These are phyloP conservation scores for Limtongozyma cylindracea DNA, from an alignment of 805 yeast species.

Conservation along the genomic window DNA sequence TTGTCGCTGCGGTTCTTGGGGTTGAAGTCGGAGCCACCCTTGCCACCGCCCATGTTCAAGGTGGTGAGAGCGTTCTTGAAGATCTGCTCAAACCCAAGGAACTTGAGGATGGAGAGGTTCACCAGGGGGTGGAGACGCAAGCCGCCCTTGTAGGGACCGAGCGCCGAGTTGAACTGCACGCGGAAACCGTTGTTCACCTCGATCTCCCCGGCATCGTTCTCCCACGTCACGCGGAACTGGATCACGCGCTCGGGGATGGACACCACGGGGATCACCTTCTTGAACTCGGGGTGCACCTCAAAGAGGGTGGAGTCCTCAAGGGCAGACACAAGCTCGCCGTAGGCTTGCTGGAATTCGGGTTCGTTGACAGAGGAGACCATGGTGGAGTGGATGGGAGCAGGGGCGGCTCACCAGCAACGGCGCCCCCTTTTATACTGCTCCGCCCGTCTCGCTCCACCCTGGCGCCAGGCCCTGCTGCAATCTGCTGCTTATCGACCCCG, in stretches of 20 bases:
- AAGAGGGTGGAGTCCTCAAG: conserved; percentile 81
- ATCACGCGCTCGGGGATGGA: conserved; percentile 90
- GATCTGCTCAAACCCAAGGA: conserved; percentile 94
- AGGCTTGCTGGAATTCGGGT: conserved; percentile 98
- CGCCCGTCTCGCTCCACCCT: too few relatives aligned
- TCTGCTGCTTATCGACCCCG: too few relatives aligned
- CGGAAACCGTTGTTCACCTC: conserved; percentile 96
- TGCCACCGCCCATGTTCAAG: conserved; percentile 96
- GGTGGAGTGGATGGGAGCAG: conserved; percentile 3
- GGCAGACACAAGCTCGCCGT: conserved; percentile 74
- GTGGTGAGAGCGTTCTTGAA: conserved; percentile 97
- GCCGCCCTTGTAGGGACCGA: conserved; percentile 99
- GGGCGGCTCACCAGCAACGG: too few relatives aligned
- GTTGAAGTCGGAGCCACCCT: conserved; percentile 96
- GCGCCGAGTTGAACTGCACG: conserved; percentile 94
- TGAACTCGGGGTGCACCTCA: conserved; percentile 71
- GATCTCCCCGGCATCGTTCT: conserved; percentile 75
- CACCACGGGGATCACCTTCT: conserved; percentile 69
- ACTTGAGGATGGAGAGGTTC: conserved; percentile 82
- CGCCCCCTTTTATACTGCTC: too few relatives aligned
- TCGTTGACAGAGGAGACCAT: conserved; percentile 72
- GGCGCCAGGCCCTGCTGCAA: too few relatives aligned
- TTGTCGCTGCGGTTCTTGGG: conserved; percentile 84
- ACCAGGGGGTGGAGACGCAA: conserved; percentile 95
- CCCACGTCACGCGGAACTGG: conserved; percentile 97